phyloP scores from a whole-genome alignment of 805 yeast species.

The Spencermartinsiella europaea region DNA sequence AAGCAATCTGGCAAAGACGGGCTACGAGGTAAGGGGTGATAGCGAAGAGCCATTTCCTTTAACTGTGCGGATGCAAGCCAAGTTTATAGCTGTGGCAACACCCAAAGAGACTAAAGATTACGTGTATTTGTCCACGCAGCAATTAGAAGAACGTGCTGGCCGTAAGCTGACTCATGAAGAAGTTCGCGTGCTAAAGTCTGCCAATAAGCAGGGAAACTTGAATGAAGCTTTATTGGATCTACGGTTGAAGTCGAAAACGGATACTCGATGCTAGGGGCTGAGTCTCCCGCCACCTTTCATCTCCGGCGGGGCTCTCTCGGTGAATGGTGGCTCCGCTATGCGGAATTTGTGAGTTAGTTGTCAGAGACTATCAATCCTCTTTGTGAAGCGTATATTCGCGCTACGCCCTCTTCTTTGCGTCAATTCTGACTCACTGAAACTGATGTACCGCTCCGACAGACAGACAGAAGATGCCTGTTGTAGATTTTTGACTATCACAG shows the following conservation, averaged over 20 bases:
- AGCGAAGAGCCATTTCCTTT: conserved; percentile 19
- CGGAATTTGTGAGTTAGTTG: too few species aligned
- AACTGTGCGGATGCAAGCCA: conserved; percentile 25
- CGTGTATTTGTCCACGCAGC: conserved; percentile 20
- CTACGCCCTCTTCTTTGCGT: too few species aligned
- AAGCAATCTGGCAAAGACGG: conserved; percentile 13
- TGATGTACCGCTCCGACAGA: too few species aligned
- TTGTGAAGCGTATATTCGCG: too few species aligned
- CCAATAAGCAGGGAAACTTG: conserved; percentile 30
- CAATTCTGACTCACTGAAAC: too few species aligned
- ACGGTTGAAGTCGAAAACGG: conserved; percentile 28
- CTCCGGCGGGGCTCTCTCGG: too few species aligned
- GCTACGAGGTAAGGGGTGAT: conserved; percentile 15
- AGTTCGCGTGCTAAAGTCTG: conserved; percentile 21
- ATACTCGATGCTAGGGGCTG: conserved; percentile 26
- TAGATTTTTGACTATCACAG: too few species aligned
- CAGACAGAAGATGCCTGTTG: too few species aligned
- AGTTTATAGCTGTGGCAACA: conserved; percentile 8
- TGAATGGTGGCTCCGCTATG: too few species aligned
- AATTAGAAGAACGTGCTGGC: conserved; percentile 26
- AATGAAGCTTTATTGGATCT: conserved; percentile 36
- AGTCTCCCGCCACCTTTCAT: too few species aligned
- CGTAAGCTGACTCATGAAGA: conserved; percentile 22
- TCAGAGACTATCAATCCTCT: too few species aligned
- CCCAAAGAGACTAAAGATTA: conserved; percentile 1